Base-by-base conservation (phyloP, 352 stramenopile species). In the Phytophthora vignae region DNA sequence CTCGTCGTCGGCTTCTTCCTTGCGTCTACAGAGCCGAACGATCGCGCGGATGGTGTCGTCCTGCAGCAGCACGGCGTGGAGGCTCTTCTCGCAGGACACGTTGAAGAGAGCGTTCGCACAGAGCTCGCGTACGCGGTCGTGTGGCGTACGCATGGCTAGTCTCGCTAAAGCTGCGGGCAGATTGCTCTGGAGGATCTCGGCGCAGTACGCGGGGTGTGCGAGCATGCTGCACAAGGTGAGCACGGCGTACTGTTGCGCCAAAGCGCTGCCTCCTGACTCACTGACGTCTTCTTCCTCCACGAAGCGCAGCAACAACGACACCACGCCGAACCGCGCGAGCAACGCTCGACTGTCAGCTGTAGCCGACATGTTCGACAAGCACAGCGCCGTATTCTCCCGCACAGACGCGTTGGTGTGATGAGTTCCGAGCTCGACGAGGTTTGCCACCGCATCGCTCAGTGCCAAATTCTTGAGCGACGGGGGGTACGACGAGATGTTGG, bases 91-190 rank as follows among this genome's bases (percentile, higher is more conserved):
- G 44, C 86, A 92, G 8, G 87, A 95, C n/a, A 94, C 66, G 36
- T 95, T 96, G 64, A 92, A 93, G 1, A 95, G 73, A 19, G 84
- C 84, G n/a, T 88, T 90, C 11, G 84, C 81, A 27, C 85, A 94
- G 4, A 95, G 72, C 27, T 95, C 89, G 10, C 84, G 81, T 0
- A 93, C 82, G 38, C 83, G 82, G 29, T 93, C 81, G 46, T 80
- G 56, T 17, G 85, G 69, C 11, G 81, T 70, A 1, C 76, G 81
- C 14, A 58, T 53, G 0, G 85, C 79, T 15, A 93, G 68, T 1
- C 66, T 76, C 1, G 85, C 81, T 2, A 94, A 74, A 17, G 90
- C 85, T 12, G 78, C 73, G 0, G 83, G 78, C 4, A 93, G 75
- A 60, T 93, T 91, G 67, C 78, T 88, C 55, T 92, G 81, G 63